These are phyloP conservation scores for Emmonsiellopsis sp. DNA, from an alignment of 2,329 filamentous ascomycete species.

Conservation along the genomic window DNA sequence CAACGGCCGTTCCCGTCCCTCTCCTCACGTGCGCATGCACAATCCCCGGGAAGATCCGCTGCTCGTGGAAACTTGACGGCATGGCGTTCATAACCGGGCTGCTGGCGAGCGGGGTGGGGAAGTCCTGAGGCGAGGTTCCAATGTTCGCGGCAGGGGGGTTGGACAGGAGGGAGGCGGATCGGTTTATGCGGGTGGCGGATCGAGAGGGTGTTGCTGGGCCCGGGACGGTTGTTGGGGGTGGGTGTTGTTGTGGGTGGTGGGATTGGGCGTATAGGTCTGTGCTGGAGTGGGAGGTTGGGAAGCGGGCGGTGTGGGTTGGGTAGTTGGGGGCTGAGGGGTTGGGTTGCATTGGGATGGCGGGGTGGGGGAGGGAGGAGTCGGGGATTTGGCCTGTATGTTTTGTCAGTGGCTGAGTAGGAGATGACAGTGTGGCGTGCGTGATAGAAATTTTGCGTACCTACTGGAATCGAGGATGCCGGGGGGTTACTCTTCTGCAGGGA, in stretches of 20 bases:
- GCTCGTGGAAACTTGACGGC: constrained; percentile 18
- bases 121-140: neutral
- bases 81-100: neutral
- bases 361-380: constrained; percentile 1
- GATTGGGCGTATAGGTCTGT: constrained; percentile 8
- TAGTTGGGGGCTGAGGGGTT: constrained; percentile 7
- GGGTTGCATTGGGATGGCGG: neutral
- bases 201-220: neutral
- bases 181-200: neutral
- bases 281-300: constrained; percentile 2
- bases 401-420: neutral
- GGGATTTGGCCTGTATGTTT: neutral
- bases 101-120: constrained; percentile 6
- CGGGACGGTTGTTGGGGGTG: neutral
- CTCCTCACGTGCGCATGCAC: constrained; percentile 25
- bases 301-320: constrained; percentile 3
- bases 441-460: neutral
- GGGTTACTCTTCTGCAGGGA: neutral
- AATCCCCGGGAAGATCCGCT: constrained; percentile 34
- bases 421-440: neutral
- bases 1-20: neutral
- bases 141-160: constrained; percentile 1
- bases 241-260: neutral
- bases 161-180: neutral
- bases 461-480: neutral